Conservation (phyloP, 176 grass and related monocot species). For the Metroxylon sagu region DNA sequence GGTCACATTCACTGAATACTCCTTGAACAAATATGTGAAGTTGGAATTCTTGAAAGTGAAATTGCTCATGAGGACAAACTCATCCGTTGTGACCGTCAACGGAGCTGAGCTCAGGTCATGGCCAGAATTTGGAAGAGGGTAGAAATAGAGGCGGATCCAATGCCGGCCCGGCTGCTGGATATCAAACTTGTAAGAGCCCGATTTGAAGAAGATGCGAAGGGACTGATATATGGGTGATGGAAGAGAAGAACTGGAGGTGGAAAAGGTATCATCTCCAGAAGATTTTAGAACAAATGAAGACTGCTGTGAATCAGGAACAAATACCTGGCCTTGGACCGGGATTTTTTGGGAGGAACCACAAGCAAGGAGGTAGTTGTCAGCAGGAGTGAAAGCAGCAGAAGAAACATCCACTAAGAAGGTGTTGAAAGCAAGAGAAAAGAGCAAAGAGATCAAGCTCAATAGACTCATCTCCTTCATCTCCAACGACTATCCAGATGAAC, state of each 20-base stretch:
- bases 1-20: conserved; percentile 10
- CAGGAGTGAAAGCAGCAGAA: conserved; percentile 9
- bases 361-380: conserved; percentile 4
- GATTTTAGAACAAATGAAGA: conserved; percentile 6
- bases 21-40: neutral
- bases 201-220: neutral
- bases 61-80: conserved; percentile 12
- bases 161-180: conserved; percentile 3
- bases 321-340: neutral
- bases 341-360: conserved; percentile 6
- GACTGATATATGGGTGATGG: conserved; percentile 10
- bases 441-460: neutral
- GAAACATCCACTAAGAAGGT: neutral
- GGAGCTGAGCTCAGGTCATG: conserved; percentile 7
- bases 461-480: neutral
- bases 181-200: conserved; percentile 1
- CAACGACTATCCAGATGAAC: no score
- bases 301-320: conserved; percentile 9
- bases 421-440: neutral
- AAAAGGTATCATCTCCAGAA: conserved; percentile 5
- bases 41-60: conserved; percentile 17
- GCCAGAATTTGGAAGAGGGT: neutral
- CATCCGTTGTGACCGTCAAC: neutral
- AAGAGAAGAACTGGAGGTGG: conserved; percentile 3
- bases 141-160: conserved; percentile 12